Conservation (phyloP, 2,329 filamentous ascomycete genomes). For the Aspergillus jensenii region DNA sequence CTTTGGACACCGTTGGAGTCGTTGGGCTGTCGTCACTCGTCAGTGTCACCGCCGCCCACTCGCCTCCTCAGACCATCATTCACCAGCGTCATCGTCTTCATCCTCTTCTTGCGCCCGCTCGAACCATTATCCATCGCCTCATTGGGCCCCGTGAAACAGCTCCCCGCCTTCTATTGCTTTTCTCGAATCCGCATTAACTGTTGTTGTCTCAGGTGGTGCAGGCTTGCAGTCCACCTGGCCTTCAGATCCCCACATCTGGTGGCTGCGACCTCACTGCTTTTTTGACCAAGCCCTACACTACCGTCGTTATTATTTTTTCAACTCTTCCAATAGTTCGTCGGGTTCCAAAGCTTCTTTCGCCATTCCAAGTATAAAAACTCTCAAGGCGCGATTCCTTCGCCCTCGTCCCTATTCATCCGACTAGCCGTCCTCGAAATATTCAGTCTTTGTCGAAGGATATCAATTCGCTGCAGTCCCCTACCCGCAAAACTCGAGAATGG, state of each 20-base stretch:
- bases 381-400: not conserved
- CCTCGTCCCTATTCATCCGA: not conserved
- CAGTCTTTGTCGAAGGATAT: not conserved
- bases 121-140: not conserved
- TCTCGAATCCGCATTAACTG: not conserved
- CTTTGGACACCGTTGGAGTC: not conserved
- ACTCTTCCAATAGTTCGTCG: constrained; percentile 2
- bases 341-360: not conserved
- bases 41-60: not conserved
- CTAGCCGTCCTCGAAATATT: not conserved
- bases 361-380: not conserved
- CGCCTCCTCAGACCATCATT: not conserved
- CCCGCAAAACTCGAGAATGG: constrained; percentile 24
- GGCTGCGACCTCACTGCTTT: not conserved
- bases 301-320: constrained; percentile 8
- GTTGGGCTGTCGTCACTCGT: not conserved
- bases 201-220: not conserved
- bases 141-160: constrained; percentile 1
- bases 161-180: not conserved
- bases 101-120: not conserved
- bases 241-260: constrained; percentile 5
- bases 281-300: not conserved
- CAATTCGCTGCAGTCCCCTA: not conserved
- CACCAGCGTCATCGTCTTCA: constrained; percentile 5
- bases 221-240: not conserved